Percentiles rank a stretch among this genome's conserved stretches.
phyloP scores from a whole-genome alignment of 2,329 filamentous ascomycete species.

The Thelonectria olida region DNA sequence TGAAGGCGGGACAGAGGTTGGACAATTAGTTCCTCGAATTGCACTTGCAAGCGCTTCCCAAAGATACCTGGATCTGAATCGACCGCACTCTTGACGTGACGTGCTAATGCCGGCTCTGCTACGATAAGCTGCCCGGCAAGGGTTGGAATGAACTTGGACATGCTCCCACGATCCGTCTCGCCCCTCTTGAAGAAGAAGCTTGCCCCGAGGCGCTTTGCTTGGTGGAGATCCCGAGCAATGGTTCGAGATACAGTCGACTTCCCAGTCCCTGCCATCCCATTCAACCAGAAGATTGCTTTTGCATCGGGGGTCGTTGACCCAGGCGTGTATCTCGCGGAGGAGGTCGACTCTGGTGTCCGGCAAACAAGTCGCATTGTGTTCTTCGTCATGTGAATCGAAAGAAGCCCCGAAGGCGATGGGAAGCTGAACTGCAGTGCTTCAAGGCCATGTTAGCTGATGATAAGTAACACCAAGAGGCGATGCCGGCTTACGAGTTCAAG shows the following conservation, averaged over 20 bases:
- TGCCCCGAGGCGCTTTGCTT: conserved; percentile 15
- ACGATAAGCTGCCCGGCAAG: conserved; percentile 42
- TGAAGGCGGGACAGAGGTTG: background rate
- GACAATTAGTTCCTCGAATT: background rate
- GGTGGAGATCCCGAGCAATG: conserved; percentile 45
- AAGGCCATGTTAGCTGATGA: background rate
- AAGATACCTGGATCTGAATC: background rate
- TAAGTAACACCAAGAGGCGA: background rate
- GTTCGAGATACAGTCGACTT: conserved; percentile 46
- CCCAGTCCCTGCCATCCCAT: conserved; percentile 40
- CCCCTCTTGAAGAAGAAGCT: conserved; percentile 45
- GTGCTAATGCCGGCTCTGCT: background rate
- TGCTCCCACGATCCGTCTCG: conserved; percentile 48
- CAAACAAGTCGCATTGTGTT: conserved; percentile 43
- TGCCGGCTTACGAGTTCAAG: background rate
- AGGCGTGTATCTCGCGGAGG: conserved; percentile 39
- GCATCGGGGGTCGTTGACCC: conserved; percentile 34
- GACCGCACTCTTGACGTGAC: background rate
- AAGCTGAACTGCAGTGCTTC: background rate
- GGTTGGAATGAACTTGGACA: conserved; percentile 50
- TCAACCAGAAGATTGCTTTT: conserved; percentile 47
- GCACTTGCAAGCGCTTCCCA: background rate
- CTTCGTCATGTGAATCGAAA: conserved; percentile 45
- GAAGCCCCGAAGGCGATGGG: conserved; percentile 24
- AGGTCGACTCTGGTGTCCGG: conserved; percentile 43